Conservation (phyloP, 2,329 filamentous ascomycete genomes). For the Chrysosporium queenslandicum region DNA sequence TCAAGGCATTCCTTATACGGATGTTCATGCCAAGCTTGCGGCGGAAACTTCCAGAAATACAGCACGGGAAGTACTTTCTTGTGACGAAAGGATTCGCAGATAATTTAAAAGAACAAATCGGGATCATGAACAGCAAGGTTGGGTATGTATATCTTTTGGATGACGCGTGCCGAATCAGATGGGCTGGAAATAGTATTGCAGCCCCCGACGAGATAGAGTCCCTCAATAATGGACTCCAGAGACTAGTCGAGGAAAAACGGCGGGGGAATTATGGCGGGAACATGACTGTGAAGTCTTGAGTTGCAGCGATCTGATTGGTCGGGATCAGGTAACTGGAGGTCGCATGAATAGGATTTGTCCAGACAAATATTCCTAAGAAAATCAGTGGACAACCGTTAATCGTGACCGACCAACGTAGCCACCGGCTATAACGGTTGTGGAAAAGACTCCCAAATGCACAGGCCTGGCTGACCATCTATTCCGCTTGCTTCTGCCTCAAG, state of each 20-base stretch:
- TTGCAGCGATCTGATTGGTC: neutral
- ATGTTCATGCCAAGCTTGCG: constrained; percentile 45
- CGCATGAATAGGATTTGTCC: too few species aligned
- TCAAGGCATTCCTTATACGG: constrained; percentile 51
- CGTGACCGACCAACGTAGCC: too few species aligned
- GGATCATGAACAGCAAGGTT: constrained; percentile 77
- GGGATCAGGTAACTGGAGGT: too few species aligned
- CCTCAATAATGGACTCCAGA: constrained; percentile 35
- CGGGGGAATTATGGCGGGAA: neutral
- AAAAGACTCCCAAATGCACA: too few species aligned
- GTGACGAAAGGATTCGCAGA: constrained; percentile 49
- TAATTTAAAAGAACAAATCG: constrained; percentile 49
- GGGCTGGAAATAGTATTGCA: constrained; percentile 64
- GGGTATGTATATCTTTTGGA: constrained; percentile 92
- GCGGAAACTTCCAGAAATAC: constrained; percentile 38
- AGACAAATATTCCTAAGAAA: too few species aligned
- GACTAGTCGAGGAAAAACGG: constrained; percentile 33
- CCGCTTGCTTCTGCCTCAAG: too few species aligned
- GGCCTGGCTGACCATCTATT: too few species aligned
- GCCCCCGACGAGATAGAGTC: constrained; percentile 34
- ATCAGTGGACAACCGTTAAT: too few species aligned
- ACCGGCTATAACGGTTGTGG: too few species aligned
- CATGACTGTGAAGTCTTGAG: neutral
- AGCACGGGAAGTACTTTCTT: constrained; percentile 51
- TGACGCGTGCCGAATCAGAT: constrained; percentile 75